A percentile compares a stretch with the other conserved stretches of the same genome.
These are phyloP conservation scores for Neofusicoccum cordaticola DNA, from an alignment of 2,329 filamentous ascomycete genomes.

Conservation along the genomic window DNA sequence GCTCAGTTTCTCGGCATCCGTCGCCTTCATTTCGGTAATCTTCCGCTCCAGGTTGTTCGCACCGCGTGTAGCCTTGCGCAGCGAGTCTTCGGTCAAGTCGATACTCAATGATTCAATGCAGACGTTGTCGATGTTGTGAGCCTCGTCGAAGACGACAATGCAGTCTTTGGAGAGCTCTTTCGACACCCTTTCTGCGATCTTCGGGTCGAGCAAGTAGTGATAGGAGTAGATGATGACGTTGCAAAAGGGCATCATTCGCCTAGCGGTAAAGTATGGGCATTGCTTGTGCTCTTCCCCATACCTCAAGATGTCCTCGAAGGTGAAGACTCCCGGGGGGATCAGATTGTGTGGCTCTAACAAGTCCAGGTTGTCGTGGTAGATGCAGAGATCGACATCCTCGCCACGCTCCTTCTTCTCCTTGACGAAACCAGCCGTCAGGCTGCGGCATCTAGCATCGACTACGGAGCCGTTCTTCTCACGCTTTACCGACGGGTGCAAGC, in stretches of 20 bases:
- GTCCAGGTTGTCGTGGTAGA: constrained; percentile 98
- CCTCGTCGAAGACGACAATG: constrained; percentile 97
- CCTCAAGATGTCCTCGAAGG: constrained; percentile 79
- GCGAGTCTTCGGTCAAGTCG: constrained; percentile 90
- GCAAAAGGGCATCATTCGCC: constrained; percentile 99
- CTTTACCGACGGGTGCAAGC: constrained; percentile 92
- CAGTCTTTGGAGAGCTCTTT: constrained; percentile 96
- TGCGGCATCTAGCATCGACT: constrained; percentile 93
- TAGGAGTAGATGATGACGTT: constrained; percentile 99
- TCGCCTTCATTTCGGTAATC: constrained; percentile 92
- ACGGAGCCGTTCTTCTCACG: constrained; percentile 91
- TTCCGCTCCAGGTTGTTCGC: constrained; percentile 87
- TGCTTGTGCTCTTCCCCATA: constrained; percentile 97
- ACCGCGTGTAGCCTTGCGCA: constrained; percentile 85
- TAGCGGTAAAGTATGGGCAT: constrained; percentile 93
- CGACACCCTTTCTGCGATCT: constrained; percentile 93
- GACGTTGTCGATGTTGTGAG: constrained; percentile 99
- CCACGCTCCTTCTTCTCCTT: constrained; percentile 96
- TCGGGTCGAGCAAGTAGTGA: constrained; percentile 94
- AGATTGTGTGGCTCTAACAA: constrained; percentile 92
- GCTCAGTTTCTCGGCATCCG: constrained; percentile 89
- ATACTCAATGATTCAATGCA: constrained; percentile 98
- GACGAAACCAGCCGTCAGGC: constrained; percentile 92
- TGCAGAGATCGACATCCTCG: constrained; percentile 88
- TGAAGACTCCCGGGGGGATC: constrained; percentile 93